Percentiles rank a stretch among this genome's conserved stretches.
Evolutionary conservation across 1,139 yeast species (phyloP).

Genomic region (Diutina catenulata): DNA sequence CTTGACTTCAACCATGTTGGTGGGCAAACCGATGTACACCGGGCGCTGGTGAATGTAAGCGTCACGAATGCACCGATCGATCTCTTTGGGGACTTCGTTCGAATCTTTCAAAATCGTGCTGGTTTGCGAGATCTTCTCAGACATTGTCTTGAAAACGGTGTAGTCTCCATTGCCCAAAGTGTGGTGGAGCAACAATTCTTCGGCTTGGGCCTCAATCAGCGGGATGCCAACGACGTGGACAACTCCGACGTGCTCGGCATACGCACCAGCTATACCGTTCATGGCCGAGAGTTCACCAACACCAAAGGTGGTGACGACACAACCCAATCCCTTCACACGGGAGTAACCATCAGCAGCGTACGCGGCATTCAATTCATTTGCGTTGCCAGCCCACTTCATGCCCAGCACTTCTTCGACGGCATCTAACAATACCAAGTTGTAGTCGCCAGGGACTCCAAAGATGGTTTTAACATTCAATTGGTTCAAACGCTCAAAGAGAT

Average conservation of each 20-base stretch:
- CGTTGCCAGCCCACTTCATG: constrained; percentile 60
- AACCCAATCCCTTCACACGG: constrained; percentile 44
- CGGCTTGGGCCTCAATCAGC: constrained; percentile 49
- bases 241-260: constrained; percentile 48
- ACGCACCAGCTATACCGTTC: constrained; percentile 49
- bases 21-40: constrained; percentile 73
- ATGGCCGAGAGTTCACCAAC: constrained; percentile 54
- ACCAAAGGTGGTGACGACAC: constrained; percentile 56
- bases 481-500: constrained; percentile 48
- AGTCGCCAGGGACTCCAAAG: constrained; percentile 75
- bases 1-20: constrained; percentile 59
- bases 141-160: constrained; percentile 34
- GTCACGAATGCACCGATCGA: constrained; percentile 59
- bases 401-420: constrained; percentile 50
- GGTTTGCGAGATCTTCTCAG: constrained; percentile 56
- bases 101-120: constrained; percentile 53
- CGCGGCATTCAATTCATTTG: constrained; percentile 63
- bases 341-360: constrained; percentile 68
- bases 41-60: constrained; percentile 72
- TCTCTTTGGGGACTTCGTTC: constrained; percentile 49
- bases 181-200: constrained; percentile 41
- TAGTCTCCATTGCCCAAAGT: constrained; percentile 80
- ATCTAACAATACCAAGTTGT: constrained; percentile 58
- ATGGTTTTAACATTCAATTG: constrained; percentile 49
- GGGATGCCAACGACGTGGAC: constrained; percentile 49